Percentiles rank a stretch among this genome's conserved stretches.
Conservation (phyloP, 2,329 filamentous ascomycete species). For the Lizonia empirigonia region DNA sequence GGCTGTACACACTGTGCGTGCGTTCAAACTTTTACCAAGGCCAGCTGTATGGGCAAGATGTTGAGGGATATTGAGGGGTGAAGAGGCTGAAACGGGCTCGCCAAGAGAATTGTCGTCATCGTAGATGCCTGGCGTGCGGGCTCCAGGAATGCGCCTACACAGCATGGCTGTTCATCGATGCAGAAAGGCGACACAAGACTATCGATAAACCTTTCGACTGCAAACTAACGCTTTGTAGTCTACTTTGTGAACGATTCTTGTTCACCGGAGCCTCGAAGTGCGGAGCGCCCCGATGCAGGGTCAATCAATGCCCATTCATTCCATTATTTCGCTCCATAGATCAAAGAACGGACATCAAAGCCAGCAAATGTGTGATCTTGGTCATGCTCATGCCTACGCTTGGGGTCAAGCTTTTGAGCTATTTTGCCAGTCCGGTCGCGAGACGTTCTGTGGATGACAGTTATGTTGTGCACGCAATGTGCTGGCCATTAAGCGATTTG, state of each 20-base stretch:
- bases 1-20: conserved; percentile 1
- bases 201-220: conserved; percentile 4
- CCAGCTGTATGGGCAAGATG: background rate
- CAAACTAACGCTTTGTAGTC: background rate
- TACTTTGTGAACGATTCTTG: background rate
- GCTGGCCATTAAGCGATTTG: background rate
- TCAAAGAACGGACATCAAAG: background rate
- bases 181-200: conserved; percentile 6
- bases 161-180: background rate
- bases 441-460: background rate
- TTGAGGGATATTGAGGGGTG: conserved; percentile 2
- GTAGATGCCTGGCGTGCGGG: no score
- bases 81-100: conserved; percentile 19
- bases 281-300: conserved; percentile 3
- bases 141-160: conserved; percentile 3
- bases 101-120: conserved; percentile 14
- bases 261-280: conserved; percentile 14
- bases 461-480: background rate
- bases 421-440: no score
- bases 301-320: background rate
- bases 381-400: background rate
- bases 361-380: background rate
- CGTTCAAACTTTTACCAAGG: background rate
- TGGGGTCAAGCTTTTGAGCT: no score
- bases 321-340: background rate